These are phyloP conservation scores for Eucalyptus sp. DNA, from an alignment of 345 rosid species.

Conservation along the genomic window DNA sequence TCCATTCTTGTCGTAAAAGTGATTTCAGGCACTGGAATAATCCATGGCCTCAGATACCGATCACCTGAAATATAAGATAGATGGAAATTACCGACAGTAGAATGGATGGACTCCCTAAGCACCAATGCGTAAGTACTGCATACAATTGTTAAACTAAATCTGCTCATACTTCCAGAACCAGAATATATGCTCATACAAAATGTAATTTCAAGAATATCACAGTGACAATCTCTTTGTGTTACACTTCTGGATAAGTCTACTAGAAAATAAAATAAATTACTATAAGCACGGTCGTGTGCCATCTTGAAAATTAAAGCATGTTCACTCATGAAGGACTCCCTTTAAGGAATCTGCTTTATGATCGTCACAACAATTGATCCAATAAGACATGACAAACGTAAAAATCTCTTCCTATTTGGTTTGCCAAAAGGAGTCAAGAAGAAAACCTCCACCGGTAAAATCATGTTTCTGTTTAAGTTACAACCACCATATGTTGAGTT, in stretches of 20 bases:
- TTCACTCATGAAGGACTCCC: neutral
- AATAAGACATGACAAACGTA: neutral
- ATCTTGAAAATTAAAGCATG: neutral
- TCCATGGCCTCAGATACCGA: constrained; percentile 49
- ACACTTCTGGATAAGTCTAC: neutral
- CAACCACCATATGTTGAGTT: neutral
- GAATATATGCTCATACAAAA: neutral
- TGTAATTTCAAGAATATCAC: neutral
- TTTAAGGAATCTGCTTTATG: neutral
- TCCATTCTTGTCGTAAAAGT: constrained; percentile 33
- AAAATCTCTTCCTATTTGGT: neutral
- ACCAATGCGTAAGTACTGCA: neutral
- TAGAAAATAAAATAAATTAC: neutral
- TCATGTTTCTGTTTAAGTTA: neutral
- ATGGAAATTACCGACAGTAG: neutral
- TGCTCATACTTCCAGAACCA: neutral
- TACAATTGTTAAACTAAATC: neutral
- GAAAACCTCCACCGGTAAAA: neutral
- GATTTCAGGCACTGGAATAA: constrained; percentile 50
- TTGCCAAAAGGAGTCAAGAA: neutral
- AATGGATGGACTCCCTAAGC: neutral
- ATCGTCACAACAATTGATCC: neutral
- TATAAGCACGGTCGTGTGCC: neutral
- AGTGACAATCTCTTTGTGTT: neutral
- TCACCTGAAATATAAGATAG: constrained; percentile 22